phyloP scores from a whole-genome alignment of 208 protist genomes.

The Trypanosoma grayi region DNA sequence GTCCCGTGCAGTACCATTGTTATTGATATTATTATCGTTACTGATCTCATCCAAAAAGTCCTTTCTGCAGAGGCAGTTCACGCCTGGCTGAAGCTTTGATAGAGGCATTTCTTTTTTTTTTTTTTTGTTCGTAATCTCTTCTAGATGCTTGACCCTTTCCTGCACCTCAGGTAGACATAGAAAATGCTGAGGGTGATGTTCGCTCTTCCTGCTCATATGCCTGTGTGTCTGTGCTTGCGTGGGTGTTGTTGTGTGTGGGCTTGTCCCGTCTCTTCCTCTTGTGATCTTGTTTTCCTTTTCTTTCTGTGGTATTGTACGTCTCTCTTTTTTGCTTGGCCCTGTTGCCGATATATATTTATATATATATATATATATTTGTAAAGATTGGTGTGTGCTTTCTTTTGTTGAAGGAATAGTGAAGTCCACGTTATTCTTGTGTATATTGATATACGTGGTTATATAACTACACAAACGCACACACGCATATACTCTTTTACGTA shows the following conservation, averaged over 20 bases:
- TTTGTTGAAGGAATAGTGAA: too few species aligned
- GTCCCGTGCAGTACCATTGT: too few species aligned
- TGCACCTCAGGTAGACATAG: too few species aligned
- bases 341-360: neutral
- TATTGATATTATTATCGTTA: too few species aligned
- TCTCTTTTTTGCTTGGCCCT: neutral
- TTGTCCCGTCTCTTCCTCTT: too few species aligned
- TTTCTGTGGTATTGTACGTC: neutral
- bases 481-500: neutral
- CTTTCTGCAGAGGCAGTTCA: too few species aligned
- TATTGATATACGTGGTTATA: neutral
- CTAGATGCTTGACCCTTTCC: too few species aligned
- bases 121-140: neutral
- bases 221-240: neutral
- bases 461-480: slow-evolving; percentile 18
- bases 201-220: neutral
- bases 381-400: neutral
- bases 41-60: too few species aligned
- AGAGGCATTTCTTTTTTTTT: neutral
- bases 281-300: neutral
- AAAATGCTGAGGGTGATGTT: too few species aligned
- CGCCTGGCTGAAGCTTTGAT: neutral
- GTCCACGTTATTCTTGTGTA: neutral
- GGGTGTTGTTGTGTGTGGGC: neutral
- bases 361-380: slow-evolving; percentile 7